Evolutionary conservation across 306 rosid species (phyloP), one percentile per base, ranked within the genome.

Genomic region (Citrullus mucosospermus): DNA sequence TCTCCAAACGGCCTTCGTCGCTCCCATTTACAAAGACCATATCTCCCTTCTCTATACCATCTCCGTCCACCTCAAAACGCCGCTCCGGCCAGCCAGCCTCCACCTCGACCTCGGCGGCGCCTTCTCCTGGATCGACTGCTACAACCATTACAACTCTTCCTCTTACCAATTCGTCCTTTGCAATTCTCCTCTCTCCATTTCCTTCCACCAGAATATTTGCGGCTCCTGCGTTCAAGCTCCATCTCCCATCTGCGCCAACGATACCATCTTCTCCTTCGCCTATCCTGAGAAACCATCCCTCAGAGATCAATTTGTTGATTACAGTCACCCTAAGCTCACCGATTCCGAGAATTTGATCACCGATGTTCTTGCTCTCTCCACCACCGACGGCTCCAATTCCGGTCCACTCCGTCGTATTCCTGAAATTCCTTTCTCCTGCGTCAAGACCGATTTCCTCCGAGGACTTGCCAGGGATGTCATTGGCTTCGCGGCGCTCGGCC

Each of bases 71-170:
- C 82, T 85, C 13, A 61, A 85, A 81, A 85, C 82, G 54, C 87
- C 85, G 2, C 90, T 51, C 17, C 79, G 71, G 0, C 88, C 81
- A 53, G 50, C 84, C 56, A 76, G 20, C 8, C 67, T 87, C 22
- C 84, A 83, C 63, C 87, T 87, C 44, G 73, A 87, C 75, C 84
- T 87, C 15, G 84, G 84, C 51, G 80, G 87, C 67, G 81, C 84
- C 74, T 76, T 87, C 63, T 78, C 87, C 61, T 87, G 91, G 91
- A 30, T 87, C 79, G 83, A 80, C 86, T 85, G 88, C 76, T 70
- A 79, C 78, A 5, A 60, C 68, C 44, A 67, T 62, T 84, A 58
- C 75, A 46, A 20, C 60, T 82, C 88, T 17, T 78, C 88, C 76
- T 15, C 84, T 44, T 81, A 9, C 75, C 79, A 3, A 48, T 77